Conservation (phyloP, 2,329 filamentous ascomycete species). For the Penicillium sp. region DNA sequence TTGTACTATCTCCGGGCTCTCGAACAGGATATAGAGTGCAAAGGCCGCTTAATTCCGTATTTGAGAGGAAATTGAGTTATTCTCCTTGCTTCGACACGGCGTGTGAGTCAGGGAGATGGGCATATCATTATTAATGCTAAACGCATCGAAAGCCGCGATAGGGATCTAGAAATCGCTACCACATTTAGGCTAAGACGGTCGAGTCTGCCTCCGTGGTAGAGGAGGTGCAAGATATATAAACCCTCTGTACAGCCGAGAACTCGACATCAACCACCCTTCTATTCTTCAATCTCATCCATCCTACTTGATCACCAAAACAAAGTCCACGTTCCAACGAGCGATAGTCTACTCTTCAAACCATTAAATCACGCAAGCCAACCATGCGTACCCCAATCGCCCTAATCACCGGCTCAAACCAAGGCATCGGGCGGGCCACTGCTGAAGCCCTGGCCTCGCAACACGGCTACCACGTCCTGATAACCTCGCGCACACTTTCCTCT, state of each 20-base stretch:
- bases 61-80: neutral
- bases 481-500: neutral
- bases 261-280: too few species aligned
- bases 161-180: too few species aligned
- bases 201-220: too few species aligned
- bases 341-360: too few species aligned
- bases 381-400: neutral
- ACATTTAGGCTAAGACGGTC: too few species aligned
- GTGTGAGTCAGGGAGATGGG: neutral
- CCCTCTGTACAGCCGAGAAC: too few species aligned
- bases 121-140: neutral
- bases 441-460: neutral
- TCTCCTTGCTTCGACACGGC: neutral
- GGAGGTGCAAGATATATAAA: too few species aligned
- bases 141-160: too few species aligned
- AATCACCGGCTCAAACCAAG: slow-evolving; percentile 8
- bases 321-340: neutral
- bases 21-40: neutral
- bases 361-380: neutral
- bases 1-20: neutral
- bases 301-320: too few species aligned
- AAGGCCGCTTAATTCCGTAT: neutral
- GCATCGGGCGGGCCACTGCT: neutral
- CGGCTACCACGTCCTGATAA: slow-evolving; percentile 3
- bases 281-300: too few species aligned